Percentiles rank a stretch among this genome's conserved stretches.
Evolutionary conservation across 2,329 filamentous ascomycete genomes (phyloP).

Genomic region (Colletotrichum viniferum): DNA sequence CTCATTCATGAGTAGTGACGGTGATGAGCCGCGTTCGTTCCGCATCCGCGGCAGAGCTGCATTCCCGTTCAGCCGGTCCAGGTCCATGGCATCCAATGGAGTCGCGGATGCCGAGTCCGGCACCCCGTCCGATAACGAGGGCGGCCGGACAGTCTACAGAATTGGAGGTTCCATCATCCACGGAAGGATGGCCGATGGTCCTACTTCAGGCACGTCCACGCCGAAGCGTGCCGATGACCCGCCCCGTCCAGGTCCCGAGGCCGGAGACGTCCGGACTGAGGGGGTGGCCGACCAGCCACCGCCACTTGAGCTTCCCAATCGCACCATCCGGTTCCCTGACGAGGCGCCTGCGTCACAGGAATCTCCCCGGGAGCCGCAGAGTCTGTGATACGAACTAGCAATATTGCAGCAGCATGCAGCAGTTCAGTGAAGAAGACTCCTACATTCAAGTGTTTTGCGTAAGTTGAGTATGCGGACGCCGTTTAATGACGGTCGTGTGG

Average conservation of each 20-base stretch:
- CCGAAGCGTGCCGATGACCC: not conserved
- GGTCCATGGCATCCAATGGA: not conserved
- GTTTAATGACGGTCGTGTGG: not conserved
- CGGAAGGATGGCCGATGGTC: not conserved
- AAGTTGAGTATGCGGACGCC: not conserved
- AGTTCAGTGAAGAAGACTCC: not conserved
- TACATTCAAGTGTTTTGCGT: not conserved
- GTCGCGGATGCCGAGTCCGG: not conserved
- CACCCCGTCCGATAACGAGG: not conserved
- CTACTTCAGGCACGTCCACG: not conserved
- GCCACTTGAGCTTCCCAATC: conserved; percentile 24
- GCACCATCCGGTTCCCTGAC: conserved; percentile 51
- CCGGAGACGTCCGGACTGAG: not conserved
- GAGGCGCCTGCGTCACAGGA: conserved; percentile 27
- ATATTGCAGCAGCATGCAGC: not conserved
- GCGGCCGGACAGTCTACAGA: conserved; percentile 34
- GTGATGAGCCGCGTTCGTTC: conserved; percentile 27
- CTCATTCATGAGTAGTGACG: conserved; percentile 23
- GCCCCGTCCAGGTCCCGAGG: not conserved
- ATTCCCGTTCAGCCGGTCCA: conserved; percentile 23
- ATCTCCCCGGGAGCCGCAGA: not conserved
- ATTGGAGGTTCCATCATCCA: conserved; percentile 46
- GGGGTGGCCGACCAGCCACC: conserved; percentile 25
- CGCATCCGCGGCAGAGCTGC: conserved; percentile 32
- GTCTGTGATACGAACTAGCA: not conserved